These are phyloP conservation scores for Neopestalotiopsis sp. DNA, from an alignment of 2,329 filamentous ascomycete genomes.

Conservation along the genomic window DNA sequence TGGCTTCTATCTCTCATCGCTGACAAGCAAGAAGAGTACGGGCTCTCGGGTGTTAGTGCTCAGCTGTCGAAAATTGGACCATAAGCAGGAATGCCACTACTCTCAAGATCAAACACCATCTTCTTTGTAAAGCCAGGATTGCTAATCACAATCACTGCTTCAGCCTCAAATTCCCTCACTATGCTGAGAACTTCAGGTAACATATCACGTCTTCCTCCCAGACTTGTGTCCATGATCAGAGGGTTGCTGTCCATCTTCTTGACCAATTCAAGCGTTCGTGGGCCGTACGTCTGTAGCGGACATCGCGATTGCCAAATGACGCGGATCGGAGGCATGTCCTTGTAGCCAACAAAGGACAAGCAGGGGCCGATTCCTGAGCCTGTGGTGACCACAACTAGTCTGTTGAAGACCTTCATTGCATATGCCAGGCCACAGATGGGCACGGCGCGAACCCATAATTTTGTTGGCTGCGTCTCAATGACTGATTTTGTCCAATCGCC, in stretches of 20 bases:
- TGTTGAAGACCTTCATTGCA: conserved; percentile 68
- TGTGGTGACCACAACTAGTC: conserved; percentile 71
- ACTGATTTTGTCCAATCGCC: conserved; percentile 77
- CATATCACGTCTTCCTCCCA: conserved; percentile 53
- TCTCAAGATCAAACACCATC: conserved; percentile 73
- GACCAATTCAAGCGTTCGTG: conserved; percentile 4
- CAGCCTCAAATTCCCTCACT: conserved; percentile 59
- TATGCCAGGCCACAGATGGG: conserved; percentile 73
- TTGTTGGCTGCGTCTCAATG: conserved; percentile 64
- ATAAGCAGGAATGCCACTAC: conserved; percentile 68
- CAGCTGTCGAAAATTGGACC: conserved; percentile 73
- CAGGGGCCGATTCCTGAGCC: conserved; percentile 77
- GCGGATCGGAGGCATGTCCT: conserved; percentile 53
- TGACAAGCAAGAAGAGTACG: no score
- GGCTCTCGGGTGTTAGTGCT: background rate
- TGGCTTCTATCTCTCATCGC: no score
- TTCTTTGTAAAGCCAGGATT: conserved; percentile 73
- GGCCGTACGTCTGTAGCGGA: conserved; percentile 68
- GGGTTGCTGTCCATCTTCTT: conserved; percentile 59
- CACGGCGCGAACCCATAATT: conserved; percentile 71
- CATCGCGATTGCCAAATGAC: conserved; percentile 72
- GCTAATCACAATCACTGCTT: conserved; percentile 77
- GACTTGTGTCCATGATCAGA: conserved; percentile 70
- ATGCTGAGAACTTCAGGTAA: conserved; percentile 57
- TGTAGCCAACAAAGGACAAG: conserved; percentile 63